These are phyloP conservation scores for Atkinsonella texensis DNA, from an alignment of 2,329 filamentous ascomycete genomes.

Conservation along the genomic window DNA sequence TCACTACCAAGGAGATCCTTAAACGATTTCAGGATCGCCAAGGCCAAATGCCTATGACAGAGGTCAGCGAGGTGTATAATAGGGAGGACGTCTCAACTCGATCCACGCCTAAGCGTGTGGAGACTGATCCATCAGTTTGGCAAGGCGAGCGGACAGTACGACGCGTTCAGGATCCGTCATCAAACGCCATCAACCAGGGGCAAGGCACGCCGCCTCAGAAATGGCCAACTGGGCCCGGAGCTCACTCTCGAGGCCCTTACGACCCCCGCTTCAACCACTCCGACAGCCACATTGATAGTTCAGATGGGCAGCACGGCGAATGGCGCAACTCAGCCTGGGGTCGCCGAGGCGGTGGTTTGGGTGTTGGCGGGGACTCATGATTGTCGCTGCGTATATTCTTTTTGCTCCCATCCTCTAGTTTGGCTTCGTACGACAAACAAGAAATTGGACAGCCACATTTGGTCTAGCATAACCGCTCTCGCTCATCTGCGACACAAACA, in stretches of 20 bases:
- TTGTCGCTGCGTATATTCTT: background rate
- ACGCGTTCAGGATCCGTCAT: slow-evolving; percentile 54
- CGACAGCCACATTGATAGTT: slow-evolving; percentile 27
- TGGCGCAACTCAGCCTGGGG: slow-evolving; percentile 47
- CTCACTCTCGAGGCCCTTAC: slow-evolving; percentile 31
- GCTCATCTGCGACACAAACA: slow-evolving; percentile 12
- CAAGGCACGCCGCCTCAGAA: slow-evolving; percentile 38
- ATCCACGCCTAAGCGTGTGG: slow-evolving; percentile 52
- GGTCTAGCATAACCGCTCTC: slow-evolving; percentile 4
- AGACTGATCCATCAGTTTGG: slow-evolving; percentile 77
- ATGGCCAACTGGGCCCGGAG: slow-evolving; percentile 32
- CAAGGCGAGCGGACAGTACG: slow-evolving; percentile 76
- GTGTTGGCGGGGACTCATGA: slow-evolving; percentile 35
- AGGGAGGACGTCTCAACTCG: slow-evolving; percentile 45
- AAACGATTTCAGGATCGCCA: slow-evolving; percentile 79
- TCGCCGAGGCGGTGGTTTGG: slow-evolving; percentile 36
- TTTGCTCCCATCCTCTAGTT: background rate
- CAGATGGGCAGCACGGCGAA: slow-evolving; percentile 35
- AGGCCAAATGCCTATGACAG: slow-evolving; percentile 46
- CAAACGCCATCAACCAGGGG: slow-evolving; percentile 22
- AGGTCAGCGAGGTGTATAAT: slow-evolving; percentile 44
- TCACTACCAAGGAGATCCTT: slow-evolving; percentile 94
- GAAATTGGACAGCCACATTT: background rate
- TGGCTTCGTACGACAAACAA: background rate
- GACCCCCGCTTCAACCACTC: slow-evolving; percentile 30